Evolutionary conservation across 352 stramenopile genomes (phyloP), one percentile per base, ranked within the genome.

Genomic region (Phytophthora meadii): DNA sequence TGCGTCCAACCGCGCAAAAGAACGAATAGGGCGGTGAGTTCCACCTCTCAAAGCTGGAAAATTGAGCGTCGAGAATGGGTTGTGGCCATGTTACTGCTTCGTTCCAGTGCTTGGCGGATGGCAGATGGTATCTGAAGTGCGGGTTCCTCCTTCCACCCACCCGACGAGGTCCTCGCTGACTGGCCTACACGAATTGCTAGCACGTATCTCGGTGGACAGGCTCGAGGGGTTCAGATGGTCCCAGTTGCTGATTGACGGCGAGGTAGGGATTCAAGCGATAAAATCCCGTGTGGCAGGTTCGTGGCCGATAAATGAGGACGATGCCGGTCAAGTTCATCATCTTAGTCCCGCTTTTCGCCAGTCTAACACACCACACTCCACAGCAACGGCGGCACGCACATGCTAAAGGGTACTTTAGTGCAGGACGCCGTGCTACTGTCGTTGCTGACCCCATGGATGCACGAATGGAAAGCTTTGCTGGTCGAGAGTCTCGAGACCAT

Each of bases 211-310:
- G 30, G 30, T 61, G 55, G 63, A 71, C 54, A 71, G 55, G 22
- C 55, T 57, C 41, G 22, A 65, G 34, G 55, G 45, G 54, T 70
- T 65, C 62, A 70, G 62, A 65, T 70, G 62, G 48, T 22, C 24
- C 34, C 52, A 57, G 52, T 46, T 45, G 39, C 25, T 53, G 50
- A 51, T 68, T 68, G 60, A 62, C 42, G 37, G 22, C 24, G n/a
- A 48, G 4, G 17, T 12, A 17, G 15, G 36, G 36, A 28, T 45
- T 46, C 27, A 48, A 48, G 41, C 1, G 15, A 8, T 50, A 15
- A 46, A 68, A 52, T 61, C 60, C 42, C 41, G 51, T 52, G 36
- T 68, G 60, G 57, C 47, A 34, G 30, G 42, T 54, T 58, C 17
- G n/a, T 25, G 53, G 50, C 40, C 40, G 22, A 17, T 25, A 19